A percentile compares a stretch with the other conserved stretches of the same genome.
Conservation (phyloP, 202 grass and related monocot species). For the Panicum hallii region DNA sequence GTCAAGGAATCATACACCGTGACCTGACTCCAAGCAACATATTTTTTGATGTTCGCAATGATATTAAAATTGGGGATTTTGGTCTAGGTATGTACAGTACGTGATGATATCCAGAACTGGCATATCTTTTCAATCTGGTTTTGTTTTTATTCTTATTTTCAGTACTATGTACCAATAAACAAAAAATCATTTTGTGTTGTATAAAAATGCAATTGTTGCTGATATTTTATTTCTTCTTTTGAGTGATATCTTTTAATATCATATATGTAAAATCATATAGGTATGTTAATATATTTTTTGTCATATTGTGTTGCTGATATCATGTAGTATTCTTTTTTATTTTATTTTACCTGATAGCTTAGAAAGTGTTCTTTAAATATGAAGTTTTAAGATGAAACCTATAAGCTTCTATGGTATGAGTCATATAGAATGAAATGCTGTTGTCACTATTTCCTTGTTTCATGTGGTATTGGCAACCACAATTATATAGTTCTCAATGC, state of each 20-base stretch:
- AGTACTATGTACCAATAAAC: conserved; percentile 16
- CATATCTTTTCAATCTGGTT: conserved; percentile 38
- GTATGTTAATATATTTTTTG: too few species aligned
- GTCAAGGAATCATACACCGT: conserved; percentile 97
- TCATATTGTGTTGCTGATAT: background rate
- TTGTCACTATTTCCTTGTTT: background rate
- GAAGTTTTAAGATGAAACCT: background rate
- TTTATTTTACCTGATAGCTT: conserved; percentile 1
- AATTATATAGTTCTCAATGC: background rate
- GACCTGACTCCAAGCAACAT: conserved; percentile 98
- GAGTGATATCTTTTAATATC: background rate
- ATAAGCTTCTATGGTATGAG: background rate
- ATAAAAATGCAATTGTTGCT: conserved; percentile 4
- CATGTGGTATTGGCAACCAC: background rate
- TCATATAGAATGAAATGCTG: background rate
- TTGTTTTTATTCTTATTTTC: conserved; percentile 21
- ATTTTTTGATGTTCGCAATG: conserved; percentile 97
- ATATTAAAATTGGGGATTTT: conserved; percentile 98
- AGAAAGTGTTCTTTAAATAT: background rate
- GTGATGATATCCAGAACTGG: conserved; percentile 31
- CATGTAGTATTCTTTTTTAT: conserved; percentile 12
- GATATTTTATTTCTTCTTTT: background rate
- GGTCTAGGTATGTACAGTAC: conserved; percentile 77
- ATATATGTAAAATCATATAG: too few species aligned
- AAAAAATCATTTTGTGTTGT: background rate